Evolutionary conservation across 1,284 basidiomycete genomes (phyloP), one percentile per base, ranked within the genome.

Genomic region (Omphalotus olearius): DNA sequence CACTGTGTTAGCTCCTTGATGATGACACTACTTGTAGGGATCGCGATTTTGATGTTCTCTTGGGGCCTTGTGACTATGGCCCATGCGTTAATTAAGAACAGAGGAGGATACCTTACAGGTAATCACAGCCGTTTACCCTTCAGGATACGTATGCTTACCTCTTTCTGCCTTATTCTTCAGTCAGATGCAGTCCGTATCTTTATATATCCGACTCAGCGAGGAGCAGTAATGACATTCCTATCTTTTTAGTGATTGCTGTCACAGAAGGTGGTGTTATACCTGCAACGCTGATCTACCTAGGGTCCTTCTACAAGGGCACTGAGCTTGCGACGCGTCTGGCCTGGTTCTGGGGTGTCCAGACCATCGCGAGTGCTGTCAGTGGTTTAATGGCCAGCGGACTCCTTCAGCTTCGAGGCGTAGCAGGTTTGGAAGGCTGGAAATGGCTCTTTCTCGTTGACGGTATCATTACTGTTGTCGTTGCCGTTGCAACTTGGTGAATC

Each of bases 231-330:
- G 23, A 23, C 23, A 5, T 46, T 28, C 10, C 23, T 17, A 46
- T n/a, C 11, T 45, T 17, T 43, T 38, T 43, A 71, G 69, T 66
- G 54, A 70, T 71, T 42, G 69, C 67, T 5, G 61, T 71, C 30
- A 71, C 69, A 1, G 69, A 71, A 61, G 69, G 69, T 50, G 66
- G 68, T 13, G 68, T 71, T 6, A 69, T 69, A 2, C 69, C 69
- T 2, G 65, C 69, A 4, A 70, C 68, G 6, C 56, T 71, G 4
- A 67, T 70, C 10, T 71, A 71, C 55, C 63, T 71, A 2, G 69
- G 69, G 16, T 61, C 62, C 0, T 71, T 69, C 54, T 70, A 70
- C 53, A 70, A 68, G 42, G 63, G 66, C 33, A 68, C 67, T 1
- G 69, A 71, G 53, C 61, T 70, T 9, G 64, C 69, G 1, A 69